Conservation (phyloP, 257 asterid genomes). For the Forsythia viridissima region DNA sequence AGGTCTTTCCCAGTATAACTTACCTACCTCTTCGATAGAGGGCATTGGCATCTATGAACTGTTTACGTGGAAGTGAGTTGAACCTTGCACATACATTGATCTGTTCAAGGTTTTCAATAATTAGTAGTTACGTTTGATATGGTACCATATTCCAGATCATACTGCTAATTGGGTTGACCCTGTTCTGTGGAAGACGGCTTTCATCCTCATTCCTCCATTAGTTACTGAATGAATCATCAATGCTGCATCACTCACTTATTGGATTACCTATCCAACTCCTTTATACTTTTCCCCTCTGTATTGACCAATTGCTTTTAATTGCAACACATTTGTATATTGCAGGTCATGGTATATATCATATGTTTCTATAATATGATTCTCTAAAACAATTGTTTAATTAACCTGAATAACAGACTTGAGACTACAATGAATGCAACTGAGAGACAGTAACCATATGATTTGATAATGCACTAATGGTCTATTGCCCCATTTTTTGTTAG, state of each 20-base stretch:
- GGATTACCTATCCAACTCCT: neutral
- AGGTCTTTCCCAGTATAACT: neutral
- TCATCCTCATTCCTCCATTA: neutral
- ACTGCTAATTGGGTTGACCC: neutral
- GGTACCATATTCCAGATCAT: neutral
- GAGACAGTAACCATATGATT: neutral
- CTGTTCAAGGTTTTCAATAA: neutral
- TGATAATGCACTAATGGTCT: neutral
- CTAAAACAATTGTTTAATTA: neutral
- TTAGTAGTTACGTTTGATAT: neutral
- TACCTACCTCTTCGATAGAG: neutral
- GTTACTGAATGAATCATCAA: neutral
- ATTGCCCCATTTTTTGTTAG: conserved; percentile 36
- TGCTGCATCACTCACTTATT: neutral
- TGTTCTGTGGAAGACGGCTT: neutral
- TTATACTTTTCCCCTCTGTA: neutral
- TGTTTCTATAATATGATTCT: neutral
- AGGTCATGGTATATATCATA: neutral
- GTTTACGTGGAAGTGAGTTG: neutral
- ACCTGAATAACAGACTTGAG: neutral
- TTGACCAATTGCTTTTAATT: neutral
- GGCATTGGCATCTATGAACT: neutral
- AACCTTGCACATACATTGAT: neutral
- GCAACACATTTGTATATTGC: neutral
- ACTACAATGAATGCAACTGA: neutral